These are phyloP conservation scores for Torrubiellomyces zombiae DNA, from an alignment of 2,329 filamentous ascomycete genomes.

Conservation along the genomic window DNA sequence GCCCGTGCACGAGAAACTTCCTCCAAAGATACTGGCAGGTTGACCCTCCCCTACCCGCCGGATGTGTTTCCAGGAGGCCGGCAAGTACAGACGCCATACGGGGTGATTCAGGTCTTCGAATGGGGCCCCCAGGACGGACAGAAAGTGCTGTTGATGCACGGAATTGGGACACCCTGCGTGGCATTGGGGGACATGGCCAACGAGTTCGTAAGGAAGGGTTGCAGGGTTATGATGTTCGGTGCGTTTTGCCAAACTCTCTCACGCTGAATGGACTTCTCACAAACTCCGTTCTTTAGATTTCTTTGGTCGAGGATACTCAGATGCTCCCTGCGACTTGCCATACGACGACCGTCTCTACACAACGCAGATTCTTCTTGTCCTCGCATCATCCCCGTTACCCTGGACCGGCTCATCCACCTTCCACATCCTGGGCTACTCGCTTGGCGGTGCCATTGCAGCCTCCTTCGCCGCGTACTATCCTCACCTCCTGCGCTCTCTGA, in stretches of 20 bases:
- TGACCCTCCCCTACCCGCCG: conserved; percentile 43
- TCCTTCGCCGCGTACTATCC: conserved; percentile 56
- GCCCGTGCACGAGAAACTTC: conserved; percentile 3
- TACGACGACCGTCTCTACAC: conserved; percentile 50
- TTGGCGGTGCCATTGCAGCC: conserved; percentile 59
- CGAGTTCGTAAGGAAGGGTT: conserved; percentile 47
- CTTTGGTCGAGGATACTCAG: conserved; percentile 64
- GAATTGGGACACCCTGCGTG: conserved; percentile 64
- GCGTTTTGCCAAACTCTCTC: no score
- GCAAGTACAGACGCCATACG: conserved; percentile 54
- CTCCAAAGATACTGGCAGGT: conserved; percentile 1
- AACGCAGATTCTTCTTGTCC: conserved; percentile 45
- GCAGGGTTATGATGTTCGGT: conserved; percentile 65
- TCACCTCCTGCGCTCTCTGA: conserved; percentile 41
- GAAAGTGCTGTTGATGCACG: conserved; percentile 62
- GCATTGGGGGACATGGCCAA: conserved; percentile 50
- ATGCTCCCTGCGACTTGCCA: conserved; percentile 41
- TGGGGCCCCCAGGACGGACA: conserved; percentile 58
- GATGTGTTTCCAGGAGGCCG: conserved; percentile 52
- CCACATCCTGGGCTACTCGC: conserved; percentile 60
- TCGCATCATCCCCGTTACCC: conserved; percentile 43
- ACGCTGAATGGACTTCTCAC: no score
- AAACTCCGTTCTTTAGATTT: no score
- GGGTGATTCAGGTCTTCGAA: conserved; percentile 59
- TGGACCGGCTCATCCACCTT: conserved; percentile 44